phyloP scores from a whole-genome alignment of 2,329 filamentous ascomycete species.

The Sarocladiaceae sp. region DNA sequence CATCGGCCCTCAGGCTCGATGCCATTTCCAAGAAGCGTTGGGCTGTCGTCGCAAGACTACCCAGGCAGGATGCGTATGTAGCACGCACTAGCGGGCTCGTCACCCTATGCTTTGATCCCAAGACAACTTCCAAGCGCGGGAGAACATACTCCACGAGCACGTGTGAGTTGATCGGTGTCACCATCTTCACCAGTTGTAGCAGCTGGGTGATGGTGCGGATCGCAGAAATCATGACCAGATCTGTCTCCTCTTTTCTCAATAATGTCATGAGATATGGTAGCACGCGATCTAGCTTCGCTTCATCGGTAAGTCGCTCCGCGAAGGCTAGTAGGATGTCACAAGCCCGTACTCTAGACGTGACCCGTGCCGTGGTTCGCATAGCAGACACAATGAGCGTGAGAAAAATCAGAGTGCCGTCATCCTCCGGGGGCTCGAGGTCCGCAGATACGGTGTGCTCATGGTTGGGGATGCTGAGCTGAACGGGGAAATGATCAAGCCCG shows the following conservation, averaged over 20 bases:
- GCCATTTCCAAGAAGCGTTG: constrained; percentile 86
- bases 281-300: constrained; percentile 91
- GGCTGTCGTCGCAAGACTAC: constrained; percentile 81
- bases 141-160: constrained; percentile 66
- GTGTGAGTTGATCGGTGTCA: constrained; percentile 72
- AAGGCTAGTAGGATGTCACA: constrained; percentile 92
- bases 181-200: constrained; percentile 79
- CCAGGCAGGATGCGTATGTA: constrained; percentile 89
- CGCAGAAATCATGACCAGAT: constrained; percentile 80
- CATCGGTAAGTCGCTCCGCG: constrained; percentile 84
- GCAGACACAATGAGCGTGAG: constrained; percentile 85
- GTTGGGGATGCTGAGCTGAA: constrained; percentile 82
- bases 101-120: constrained; percentile 38
- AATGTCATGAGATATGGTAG: constrained; percentile 84
- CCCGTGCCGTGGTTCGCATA: constrained; percentile 80
- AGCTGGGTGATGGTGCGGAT: constrained; percentile 86
- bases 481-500: constrained; percentile 65
- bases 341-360: constrained; percentile 81
- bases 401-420: constrained; percentile 92
- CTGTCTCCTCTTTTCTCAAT: constrained; percentile 69
- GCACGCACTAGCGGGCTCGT: constrained; percentile 73
- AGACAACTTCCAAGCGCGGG: constrained; percentile 54
- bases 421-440: constrained; percentile 57
- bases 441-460: constrained; percentile 67
- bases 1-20: constrained; percentile 79